Percentiles rank a stretch among this genome's conserved stretches.
phyloP scores from a whole-genome alignment of 2,329 filamentous ascomycete species.

The Colletotrichum gloeosporioides region DNA sequence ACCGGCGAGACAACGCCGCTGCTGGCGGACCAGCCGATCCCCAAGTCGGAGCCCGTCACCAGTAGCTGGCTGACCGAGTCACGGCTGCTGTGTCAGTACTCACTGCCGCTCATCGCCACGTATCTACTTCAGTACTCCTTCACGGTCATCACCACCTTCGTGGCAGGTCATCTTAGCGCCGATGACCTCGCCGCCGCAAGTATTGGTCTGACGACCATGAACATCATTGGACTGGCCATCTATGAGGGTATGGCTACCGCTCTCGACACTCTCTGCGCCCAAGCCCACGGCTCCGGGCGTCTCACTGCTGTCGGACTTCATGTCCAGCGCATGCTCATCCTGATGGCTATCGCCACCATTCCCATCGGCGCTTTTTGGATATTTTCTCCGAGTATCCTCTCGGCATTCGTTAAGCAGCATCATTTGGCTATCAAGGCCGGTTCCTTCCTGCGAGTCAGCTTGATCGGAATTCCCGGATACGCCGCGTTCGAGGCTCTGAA shows the following conservation, averaged over 20 bases:
- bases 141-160: constrained; percentile 54
- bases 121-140: constrained; percentile 57
- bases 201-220: constrained; percentile 57
- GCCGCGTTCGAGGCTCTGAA: constrained; percentile 60
- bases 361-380: constrained; percentile 56
- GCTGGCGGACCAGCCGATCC: constrained; percentile 9
- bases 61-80: constrained; percentile 10
- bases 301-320: constrained; percentile 54
- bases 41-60: constrained; percentile 9
- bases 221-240: constrained; percentile 56
- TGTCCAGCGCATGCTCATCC: constrained; percentile 55
- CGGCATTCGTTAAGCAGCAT: constrained; percentile 50
- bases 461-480: constrained; percentile 58
- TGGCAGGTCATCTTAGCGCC: constrained; percentile 56
- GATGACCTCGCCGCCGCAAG: constrained; percentile 58
- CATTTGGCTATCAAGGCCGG: constrained; percentile 54
- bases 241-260: constrained; percentile 57
- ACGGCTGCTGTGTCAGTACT: constrained; percentile 35
- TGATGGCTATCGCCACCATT: constrained; percentile 51
- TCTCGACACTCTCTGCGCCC: constrained; percentile 56
- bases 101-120: constrained; percentile 54
- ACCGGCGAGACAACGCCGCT: constrained; percentile 15
- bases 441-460: constrained; percentile 50
- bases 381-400: constrained; percentile 50
- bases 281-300: constrained; percentile 56